Base-by-base conservation (phyloP, 2,329 filamentous ascomycete species). In the Bipolaris zeicola region DNA sequence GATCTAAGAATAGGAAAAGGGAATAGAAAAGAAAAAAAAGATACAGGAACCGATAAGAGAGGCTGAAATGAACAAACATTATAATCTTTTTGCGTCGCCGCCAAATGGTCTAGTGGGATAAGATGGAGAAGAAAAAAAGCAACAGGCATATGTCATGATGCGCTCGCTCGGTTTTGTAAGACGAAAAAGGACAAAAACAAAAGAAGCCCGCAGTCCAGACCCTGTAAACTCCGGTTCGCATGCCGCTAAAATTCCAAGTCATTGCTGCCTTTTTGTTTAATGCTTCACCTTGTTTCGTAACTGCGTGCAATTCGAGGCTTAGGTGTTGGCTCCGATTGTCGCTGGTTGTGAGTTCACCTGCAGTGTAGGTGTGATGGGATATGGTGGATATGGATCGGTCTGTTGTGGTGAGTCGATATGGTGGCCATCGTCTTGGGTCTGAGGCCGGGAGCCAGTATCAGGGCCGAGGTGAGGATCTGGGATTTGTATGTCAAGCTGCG, bases 401-500 rank as follows among this genome's bases (percentile, higher is more conserved):
- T 65, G 60, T 34, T 56, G 54, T 28, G 63, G 58, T 8, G 53
- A 58, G 6, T 58, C 45, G 0, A 46, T 42, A 28, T 52, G 46
- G 24, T 58, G 56, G 8, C 65, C 57, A 41, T 74, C 68, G 55
- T 72, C 63, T 51, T 69, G 62, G 1, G 71, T 74, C 14, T 61
- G 58, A 2, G 70, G 69, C 6, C 67, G 62, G 7, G 70, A 68
- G 51, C 62, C 66, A 6, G 60, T 67, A 38, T 76, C 74, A n/a
- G 72, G 66, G 46, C 72, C 72, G 57, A 92, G 86, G 65, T 91
- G 88, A 1, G 90, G 90, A 72, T 93, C 89, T 4, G 89, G 87
- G 55, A 93, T 90, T 77, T 92, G 89, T 46, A 93, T 91, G 66
- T 93, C 90, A 65, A 93, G 83, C 88, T 91, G 55, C 18, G 43